Percentiles rank a stretch among this genome's conserved stretches.
Evolutionary conservation across 768 basidiomycete species (phyloP).

Genomic region (Hemileccinum impolitum): DNA sequence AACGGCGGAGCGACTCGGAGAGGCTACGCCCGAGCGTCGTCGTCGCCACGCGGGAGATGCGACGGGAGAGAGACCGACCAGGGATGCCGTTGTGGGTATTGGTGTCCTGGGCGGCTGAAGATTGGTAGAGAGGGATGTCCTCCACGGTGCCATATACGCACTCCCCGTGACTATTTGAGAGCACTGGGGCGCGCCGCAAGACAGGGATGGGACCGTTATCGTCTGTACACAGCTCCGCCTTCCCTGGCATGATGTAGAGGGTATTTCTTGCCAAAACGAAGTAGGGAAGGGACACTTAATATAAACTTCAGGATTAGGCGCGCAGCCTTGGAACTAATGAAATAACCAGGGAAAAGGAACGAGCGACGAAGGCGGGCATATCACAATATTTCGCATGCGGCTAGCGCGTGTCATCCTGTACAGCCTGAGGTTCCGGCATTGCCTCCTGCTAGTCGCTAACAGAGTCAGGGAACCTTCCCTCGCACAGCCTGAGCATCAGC

Average conservation of each 20-base stretch:
- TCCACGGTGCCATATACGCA: constrained; percentile 7
- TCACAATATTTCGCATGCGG: background rate
- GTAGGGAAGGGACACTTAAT: background rate
- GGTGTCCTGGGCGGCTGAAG: background rate
- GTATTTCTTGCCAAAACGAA: background rate
- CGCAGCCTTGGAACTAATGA: background rate
- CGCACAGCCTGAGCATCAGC: background rate
- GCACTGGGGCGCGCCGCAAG: constrained; percentile 38
- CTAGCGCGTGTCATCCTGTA: background rate
- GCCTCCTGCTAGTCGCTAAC: background rate
- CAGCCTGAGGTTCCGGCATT: background rate
- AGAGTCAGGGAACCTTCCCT: background rate
- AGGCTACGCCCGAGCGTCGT: constrained; percentile 29
- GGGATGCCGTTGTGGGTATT: constrained; percentile 13
- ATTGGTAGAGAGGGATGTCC: background rate
- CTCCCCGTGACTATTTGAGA: constrained; percentile 33
- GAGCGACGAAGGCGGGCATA: too few species aligned
- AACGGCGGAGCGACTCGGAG: constrained; percentile 19
- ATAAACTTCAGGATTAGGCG: background rate
- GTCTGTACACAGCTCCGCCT: background rate
- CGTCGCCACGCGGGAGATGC: constrained; percentile 33
- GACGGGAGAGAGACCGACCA: constrained; percentile 34
- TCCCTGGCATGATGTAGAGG: constrained; percentile 11
- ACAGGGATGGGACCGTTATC: constrained; percentile 16
- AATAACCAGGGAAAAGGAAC: background rate